Percentiles rank a stretch among this genome's conserved stretches.
phyloP scores from a whole-genome alignment of 192 early-diverging fungal genomes.

The Rhizophagus sp. region DNA sequence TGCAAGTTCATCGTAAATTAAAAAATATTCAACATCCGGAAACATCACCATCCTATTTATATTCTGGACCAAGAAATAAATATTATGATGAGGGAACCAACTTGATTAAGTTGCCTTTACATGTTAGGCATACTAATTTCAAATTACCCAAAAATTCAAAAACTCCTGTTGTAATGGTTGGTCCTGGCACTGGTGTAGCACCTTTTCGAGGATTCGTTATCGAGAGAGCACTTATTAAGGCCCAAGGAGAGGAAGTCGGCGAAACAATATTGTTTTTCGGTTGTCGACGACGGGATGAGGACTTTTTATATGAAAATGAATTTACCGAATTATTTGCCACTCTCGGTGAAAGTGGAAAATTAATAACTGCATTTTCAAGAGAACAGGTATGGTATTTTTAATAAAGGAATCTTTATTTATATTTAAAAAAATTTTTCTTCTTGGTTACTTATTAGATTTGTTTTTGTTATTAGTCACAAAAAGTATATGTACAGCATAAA shows the following conservation, averaged over 20 bases:
- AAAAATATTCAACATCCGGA: slow-evolving; percentile 37
- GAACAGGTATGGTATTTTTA: slow-evolving; percentile 49
- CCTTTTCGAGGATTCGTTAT: slow-evolving; percentile 96
- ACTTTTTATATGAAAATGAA: slow-evolving; percentile 91
- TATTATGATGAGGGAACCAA: slow-evolving; percentile 34
- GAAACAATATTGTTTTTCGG: slow-evolving; percentile 93
- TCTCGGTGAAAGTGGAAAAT: slow-evolving; percentile 53
- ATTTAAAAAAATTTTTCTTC: too few relatives aligned
- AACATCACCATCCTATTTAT: slow-evolving; percentile 38
- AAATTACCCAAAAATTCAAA: slow-evolving; percentile 80
- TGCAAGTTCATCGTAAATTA: slow-evolving; percentile 60
- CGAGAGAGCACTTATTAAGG: slow-evolving; percentile 75
- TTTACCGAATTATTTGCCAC: slow-evolving; percentile 67
- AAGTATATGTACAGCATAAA: slow-evolving; percentile 96
- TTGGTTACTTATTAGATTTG: background rate
- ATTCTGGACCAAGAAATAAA: slow-evolving; percentile 46
- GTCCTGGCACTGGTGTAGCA: slow-evolving; percentile 98
- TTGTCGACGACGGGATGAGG: slow-evolving; percentile 80
- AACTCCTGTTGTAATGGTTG: slow-evolving; percentile 93
- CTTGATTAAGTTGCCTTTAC: slow-evolving; percentile 70
- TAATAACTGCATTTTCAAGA: slow-evolving; percentile 92
- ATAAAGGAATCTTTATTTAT: too few relatives aligned
- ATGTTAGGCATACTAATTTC: slow-evolving; percentile 89
- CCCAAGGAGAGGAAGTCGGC: slow-evolving; percentile 69
- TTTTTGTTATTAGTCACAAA: slow-evolving; percentile 43